Percentiles rank a stretch among this genome's conserved stretches.
phyloP scores from a whole-genome alignment of 306 rosid genomes.

The Gleditsia sinensis region DNA sequence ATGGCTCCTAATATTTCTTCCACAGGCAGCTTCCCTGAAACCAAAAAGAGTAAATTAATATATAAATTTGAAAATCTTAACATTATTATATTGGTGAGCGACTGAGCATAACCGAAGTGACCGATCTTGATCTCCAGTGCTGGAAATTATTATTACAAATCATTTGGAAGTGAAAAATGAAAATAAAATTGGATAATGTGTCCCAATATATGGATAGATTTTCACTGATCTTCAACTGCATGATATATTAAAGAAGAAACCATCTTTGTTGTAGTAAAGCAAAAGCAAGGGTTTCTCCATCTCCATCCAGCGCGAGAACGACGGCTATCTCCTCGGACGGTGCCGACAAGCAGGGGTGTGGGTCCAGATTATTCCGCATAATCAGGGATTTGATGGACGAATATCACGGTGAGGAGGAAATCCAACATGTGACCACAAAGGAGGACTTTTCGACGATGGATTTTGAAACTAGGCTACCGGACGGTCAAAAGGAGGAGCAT shows the following conservation, averaged over 20 bases:
- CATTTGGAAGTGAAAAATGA: not conserved
- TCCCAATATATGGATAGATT: not conserved
- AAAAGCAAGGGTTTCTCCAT: no score
- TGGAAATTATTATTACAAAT: not conserved
- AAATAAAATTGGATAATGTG: not conserved
- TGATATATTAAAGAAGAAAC: constrained; percentile 24
- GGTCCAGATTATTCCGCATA: no score
- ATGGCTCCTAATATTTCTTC: constrained; percentile 65
- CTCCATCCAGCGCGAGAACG: no score
- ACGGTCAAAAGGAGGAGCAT: no score
- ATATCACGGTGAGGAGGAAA: no score
- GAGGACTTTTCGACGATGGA: no score
- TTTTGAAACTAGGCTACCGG: no score
- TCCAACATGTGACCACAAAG: no score
- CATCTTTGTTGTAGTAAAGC: constrained; percentile 13
- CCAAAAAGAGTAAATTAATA: not conserved
- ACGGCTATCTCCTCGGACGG: no score
- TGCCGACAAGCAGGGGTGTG: no score
- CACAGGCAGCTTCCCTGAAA: constrained; percentile 76
- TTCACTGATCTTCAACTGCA: not conserved
- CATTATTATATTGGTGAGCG: not conserved
- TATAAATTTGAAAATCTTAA: not conserved
- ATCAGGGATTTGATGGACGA: no score
- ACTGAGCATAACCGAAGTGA: not conserved
- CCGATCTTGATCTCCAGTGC: not conserved